Evolutionary conservation across 129 eudicot species (phyloP).

Genomic region (Tagetes erecta): DNA sequence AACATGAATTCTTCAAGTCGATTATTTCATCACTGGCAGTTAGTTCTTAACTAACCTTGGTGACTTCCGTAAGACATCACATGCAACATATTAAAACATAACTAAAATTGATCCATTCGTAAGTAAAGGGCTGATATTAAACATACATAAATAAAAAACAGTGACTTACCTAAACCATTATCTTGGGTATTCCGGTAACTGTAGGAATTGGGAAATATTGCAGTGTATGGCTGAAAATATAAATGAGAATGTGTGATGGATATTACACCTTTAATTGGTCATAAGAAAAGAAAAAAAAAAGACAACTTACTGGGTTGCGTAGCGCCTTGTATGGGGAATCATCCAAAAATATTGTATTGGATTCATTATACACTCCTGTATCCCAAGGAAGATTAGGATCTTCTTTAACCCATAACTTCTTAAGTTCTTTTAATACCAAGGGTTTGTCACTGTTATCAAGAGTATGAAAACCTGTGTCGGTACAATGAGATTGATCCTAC

Average conservation of each 20-base stretch:
- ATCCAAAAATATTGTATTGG: slow-evolving; percentile 77
- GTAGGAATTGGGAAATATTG: slow-evolving; percentile 43
- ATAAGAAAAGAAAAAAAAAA: neutral
- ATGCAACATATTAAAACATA: neutral
- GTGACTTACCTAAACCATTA: slow-evolving; percentile 39
- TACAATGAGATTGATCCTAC: slow-evolving; percentile 87
- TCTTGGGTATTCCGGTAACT: slow-evolving; percentile 34
- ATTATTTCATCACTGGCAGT: neutral
- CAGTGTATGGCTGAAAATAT: slow-evolving; percentile 43
- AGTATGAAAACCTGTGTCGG: slow-evolving; percentile 53
- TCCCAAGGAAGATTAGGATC: slow-evolving; percentile 72
- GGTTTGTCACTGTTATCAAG: slow-evolving; percentile 64
- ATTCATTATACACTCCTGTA: slow-evolving; percentile 58
- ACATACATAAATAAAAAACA: neutral
- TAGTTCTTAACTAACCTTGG: neutral
- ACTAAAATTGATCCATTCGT: neutral
- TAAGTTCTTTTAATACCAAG: slow-evolving; percentile 69
- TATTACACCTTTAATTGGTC: slow-evolving; percentile 15
- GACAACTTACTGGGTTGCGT: slow-evolving; percentile 64
- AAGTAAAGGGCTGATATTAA: neutral
- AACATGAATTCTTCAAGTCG: neutral
- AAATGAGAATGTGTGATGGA: slow-evolving; percentile 1
- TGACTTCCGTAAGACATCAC: neutral
- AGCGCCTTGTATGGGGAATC: slow-evolving; percentile 78
- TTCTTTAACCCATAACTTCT: slow-evolving; percentile 71